Conservation (phyloP, 805 yeast species). For the Candida xyloterini region DNA sequence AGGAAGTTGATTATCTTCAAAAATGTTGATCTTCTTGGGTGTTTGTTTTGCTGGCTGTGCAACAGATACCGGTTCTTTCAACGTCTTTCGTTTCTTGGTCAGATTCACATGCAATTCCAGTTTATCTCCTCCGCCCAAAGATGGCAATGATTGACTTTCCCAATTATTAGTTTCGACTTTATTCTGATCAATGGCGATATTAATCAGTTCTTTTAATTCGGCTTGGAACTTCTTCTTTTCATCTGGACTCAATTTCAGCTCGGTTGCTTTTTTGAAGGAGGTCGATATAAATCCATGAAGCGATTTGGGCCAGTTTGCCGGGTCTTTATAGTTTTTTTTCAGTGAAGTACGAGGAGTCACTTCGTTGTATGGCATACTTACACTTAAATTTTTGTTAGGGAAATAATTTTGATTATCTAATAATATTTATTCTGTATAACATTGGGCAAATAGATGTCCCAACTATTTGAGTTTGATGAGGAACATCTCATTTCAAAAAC, state of each 20-base stretch:
- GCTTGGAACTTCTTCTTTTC: conserved; percentile 40
- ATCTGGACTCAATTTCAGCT: conserved; percentile 32
- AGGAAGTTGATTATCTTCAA: conserved; percentile 9
- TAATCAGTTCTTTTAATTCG: conserved; percentile 49
- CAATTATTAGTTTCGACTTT: conserved; percentile 52
- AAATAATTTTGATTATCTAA: conserved; percentile 2
- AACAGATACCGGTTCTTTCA: conserved; percentile 5
- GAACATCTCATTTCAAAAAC: conserved; percentile 19
- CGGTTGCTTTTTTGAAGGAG: conserved; percentile 41
- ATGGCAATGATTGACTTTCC: conserved; percentile 51
- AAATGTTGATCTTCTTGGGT: conserved; percentile 12
- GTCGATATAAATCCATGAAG: conserved; percentile 48
- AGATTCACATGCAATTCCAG: conserved; percentile 23
- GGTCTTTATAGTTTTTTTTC: conserved; percentile 26
- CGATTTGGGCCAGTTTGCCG: conserved; percentile 51
- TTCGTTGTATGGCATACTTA: conserved; percentile 19
- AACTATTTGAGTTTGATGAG: conserved; percentile 30
- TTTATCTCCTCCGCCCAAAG: conserved; percentile 17
- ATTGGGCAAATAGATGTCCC: conserved; percentile 18
- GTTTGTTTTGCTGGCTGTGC: conserved; percentile 3
- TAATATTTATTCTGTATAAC: not conserved
- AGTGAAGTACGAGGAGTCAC: conserved; percentile 24
- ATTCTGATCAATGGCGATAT: conserved; percentile 43
- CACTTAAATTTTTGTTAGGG: conserved; percentile 14
- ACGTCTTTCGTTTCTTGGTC: conserved; percentile 1